These are phyloP conservation scores for Sphaceloma murrayae DNA, from an alignment of 2,329 filamentous ascomycete species.

Conservation along the genomic window DNA sequence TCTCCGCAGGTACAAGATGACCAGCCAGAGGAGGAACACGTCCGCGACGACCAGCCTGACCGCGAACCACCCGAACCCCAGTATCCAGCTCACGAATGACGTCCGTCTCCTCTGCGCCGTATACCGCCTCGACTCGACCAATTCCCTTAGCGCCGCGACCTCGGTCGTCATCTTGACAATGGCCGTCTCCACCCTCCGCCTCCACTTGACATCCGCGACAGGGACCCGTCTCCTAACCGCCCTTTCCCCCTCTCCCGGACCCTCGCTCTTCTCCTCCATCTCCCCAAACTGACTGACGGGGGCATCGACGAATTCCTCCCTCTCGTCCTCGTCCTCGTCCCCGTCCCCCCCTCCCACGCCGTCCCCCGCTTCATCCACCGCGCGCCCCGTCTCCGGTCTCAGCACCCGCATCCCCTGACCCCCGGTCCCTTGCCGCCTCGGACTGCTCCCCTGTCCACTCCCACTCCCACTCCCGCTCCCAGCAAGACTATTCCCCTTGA, in stretches of 20 bases:
- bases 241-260: conserved; percentile 15
- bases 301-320: conserved; percentile 24
- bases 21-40: conserved; percentile 52
- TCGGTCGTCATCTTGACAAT: conserved; percentile 86
- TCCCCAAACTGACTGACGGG: conserved; percentile 20
- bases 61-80: conserved; percentile 59
- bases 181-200: conserved; percentile 71
- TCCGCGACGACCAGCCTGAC: conserved; percentile 69
- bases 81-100: conserved; percentile 58
- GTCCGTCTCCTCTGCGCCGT: conserved; percentile 57
- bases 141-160: conserved; percentile 82
- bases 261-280: conserved; percentile 4
- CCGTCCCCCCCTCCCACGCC: conserved; percentile 54
- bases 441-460: conserved; percentile 15
- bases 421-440: conserved; percentile 15
- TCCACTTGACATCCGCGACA: conserved; percentile 53
- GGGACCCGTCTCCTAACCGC: conserved; percentile 16
- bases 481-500: conserved; percentile 56
- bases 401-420: conserved; percentile 10
- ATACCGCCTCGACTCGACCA: conserved; percentile 68
- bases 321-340: conserved; percentile 33
- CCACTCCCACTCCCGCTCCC: conserved; percentile 19
- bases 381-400: not conserved
- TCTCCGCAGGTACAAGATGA: conserved; percentile 63
- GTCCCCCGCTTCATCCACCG: conserved; percentile 20